These are phyloP conservation scores for Picochlorum sp. DNA, from an alignment of 139 green algal species.

Conservation along the genomic window DNA sequence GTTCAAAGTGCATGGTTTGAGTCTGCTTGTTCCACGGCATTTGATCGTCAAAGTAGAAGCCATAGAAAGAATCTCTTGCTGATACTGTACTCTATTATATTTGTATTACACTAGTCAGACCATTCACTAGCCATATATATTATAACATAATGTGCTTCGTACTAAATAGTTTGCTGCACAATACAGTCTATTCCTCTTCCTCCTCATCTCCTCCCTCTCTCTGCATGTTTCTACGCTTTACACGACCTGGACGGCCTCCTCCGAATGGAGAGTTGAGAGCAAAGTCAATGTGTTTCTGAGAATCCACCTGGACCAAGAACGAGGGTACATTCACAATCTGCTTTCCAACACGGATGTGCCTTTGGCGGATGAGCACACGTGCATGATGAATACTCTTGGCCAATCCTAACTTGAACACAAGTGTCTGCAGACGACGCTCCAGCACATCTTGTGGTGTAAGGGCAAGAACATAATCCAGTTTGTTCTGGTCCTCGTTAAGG, in stretches of 20 bases:
- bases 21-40: no score
- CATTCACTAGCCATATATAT: no score
- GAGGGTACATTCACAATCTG: constrained; percentile 98
- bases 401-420: constrained; percentile 99
- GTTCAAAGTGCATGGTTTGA: no score
- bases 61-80: no score
- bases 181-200: constrained; percentile 32
- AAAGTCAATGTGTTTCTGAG: constrained; percentile 99
- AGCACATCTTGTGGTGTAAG: constrained; percentile 76
- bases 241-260: constrained; percentile 88
- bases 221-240: constrained; percentile 66
- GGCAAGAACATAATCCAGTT: constrained; percentile 98
- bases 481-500: constrained; percentile 90
- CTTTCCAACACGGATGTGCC: constrained; percentile 99
- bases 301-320: constrained; percentile 96
- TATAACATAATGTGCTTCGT: no score
- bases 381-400: constrained; percentile 99
- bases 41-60: no score
- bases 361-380: constrained; percentile 94
- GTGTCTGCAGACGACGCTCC: constrained; percentile 85
- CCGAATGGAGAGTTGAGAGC: constrained; percentile 92
- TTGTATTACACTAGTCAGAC: no score
- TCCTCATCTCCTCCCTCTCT: constrained; percentile 36
- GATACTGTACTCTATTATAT: no score
- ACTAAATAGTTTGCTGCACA: no score